Conservation (phyloP, 2,329 filamentous ascomycete species). For the Claviceps cyperi region DNA sequence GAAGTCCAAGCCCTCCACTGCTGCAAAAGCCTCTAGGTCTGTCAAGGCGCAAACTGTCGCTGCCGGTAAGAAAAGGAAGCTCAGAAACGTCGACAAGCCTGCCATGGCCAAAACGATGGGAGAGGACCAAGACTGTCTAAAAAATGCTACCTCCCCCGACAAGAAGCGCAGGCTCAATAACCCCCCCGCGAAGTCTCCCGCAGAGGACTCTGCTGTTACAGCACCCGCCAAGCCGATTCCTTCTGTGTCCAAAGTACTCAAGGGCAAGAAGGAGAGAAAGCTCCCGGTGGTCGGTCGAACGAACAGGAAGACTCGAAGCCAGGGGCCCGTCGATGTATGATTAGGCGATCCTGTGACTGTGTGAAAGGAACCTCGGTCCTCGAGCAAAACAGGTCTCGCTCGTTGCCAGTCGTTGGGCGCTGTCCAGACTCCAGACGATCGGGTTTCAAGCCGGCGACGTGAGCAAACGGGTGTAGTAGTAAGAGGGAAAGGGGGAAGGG, state of each 20-base stretch:
- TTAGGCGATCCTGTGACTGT: too few relatives aligned
- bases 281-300: conserved; percentile 20
- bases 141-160: conserved; percentile 11
- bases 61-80: conserved; percentile 25
- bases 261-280: conserved; percentile 24
- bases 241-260: conserved; percentile 14
- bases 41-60: conserved; percentile 6
- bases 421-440: too few relatives aligned
- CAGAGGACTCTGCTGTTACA: neutral
- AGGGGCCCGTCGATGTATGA: conserved; percentile 22
- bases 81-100: conserved; percentile 16
- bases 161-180: conserved; percentile 29
- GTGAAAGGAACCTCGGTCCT: too few relatives aligned
- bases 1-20: too few relatives aligned
- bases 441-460: too few relatives aligned
- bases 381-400: too few relatives aligned
- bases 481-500: too few relatives aligned
- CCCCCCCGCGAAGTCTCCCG: neutral
- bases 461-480: too few relatives aligned
- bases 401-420: too few relatives aligned
- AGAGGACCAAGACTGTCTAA: conserved; percentile 11
- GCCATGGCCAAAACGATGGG: conserved; percentile 5
- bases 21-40: too few relatives aligned
- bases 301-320: conserved; percentile 28
- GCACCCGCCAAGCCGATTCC: neutral